Base-by-base conservation (phyloP, 371 early-diverging fungal species). In the Entomophthora muscae region DNA sequence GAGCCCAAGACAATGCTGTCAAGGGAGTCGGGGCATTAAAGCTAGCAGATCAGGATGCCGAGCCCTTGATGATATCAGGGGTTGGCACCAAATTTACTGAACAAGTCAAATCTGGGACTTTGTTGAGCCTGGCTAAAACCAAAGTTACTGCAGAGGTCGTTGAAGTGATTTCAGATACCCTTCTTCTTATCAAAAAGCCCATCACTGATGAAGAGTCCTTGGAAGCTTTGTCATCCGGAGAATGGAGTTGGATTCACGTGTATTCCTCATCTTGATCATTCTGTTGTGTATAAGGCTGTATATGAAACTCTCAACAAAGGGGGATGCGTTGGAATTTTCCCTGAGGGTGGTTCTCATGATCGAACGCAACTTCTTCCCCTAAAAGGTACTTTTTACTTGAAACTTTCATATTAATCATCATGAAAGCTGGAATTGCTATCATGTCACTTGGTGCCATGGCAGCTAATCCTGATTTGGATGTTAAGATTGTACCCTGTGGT, bases 261-360 rank as follows among this genome's bases (percentile, higher is more conserved):
- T 52, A 73, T 79, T 7, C 97, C 98, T 31, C 85, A 88, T 66
- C 77, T 97, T 60, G 91, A 98, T 69, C 95, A 97, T 71, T 72
- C 77, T 42, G 75, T 77, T 5, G 87, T 96, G 70, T 97, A 92
- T 73, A 70, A 76, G 27, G 78, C 81, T 30, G 97, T 97, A 0
- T 82, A 85, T 66, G 76, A 78, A 5, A 80, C 84, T 21, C 72
- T 98, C 32, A 76, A 83, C 63, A 71, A 75, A 21, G 84, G 88
- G 30, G 84, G 84, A 53, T 89, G 92, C 65, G 81, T 97, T 17
- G 95, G 95, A 12, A 93, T 98, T 57, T 98, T 98, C 71, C 98
- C 98, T 1, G 98, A 96, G 71, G 97, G 97, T 52, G 97, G 98
- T 10, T 88, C 87, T 63, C 98, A 98, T 71, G 98, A 98, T 71